phyloP scores from a whole-genome alignment of 306 rosid genomes.

The Trifolium pratense region DNA sequence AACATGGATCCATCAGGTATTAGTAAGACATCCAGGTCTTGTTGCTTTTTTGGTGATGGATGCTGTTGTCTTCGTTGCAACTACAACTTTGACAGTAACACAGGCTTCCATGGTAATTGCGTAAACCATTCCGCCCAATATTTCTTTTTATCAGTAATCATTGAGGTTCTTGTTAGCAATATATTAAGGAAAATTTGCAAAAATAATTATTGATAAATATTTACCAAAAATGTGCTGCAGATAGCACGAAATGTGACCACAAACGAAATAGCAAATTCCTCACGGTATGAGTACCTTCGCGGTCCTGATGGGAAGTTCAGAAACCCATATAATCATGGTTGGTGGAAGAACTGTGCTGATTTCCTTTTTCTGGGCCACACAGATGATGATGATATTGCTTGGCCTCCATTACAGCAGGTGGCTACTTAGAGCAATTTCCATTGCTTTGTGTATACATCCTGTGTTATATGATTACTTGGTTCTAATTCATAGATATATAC shows the following conservation, averaged over 20 bases:
- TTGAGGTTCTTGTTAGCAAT: constrained; percentile 21
- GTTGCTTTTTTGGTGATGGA: constrained; percentile 70
- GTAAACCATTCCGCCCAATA: constrained; percentile 28
- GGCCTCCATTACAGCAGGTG: constrained; percentile 79
- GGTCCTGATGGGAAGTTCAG: constrained; percentile 84
- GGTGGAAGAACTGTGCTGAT: constrained; percentile 78
- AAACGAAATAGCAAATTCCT: constrained; percentile 73
- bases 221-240: constrained; percentile 50
- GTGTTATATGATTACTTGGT: constrained; percentile 36
- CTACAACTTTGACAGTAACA: constrained; percentile 64
- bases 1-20: constrained; percentile 65
- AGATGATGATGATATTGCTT: constrained; percentile 68
- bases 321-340: constrained; percentile 85
- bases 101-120: constrained; percentile 79
- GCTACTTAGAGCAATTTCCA: constrained; percentile 47
- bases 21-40: constrained; percentile 66
- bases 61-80: constrained; percentile 48
- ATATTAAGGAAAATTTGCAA: constrained; percentile 1
- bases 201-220: constrained; percentile 11
- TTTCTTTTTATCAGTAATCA: neutral
- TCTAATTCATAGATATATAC: constrained; percentile 26
- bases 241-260: constrained; percentile 92
- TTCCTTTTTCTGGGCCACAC: constrained; percentile 73
- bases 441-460: constrained; percentile 22
- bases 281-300: constrained; percentile 79